Base-by-base conservation (phyloP, 345 rosid genomes). In the Schrenkiella parvula region DNA sequence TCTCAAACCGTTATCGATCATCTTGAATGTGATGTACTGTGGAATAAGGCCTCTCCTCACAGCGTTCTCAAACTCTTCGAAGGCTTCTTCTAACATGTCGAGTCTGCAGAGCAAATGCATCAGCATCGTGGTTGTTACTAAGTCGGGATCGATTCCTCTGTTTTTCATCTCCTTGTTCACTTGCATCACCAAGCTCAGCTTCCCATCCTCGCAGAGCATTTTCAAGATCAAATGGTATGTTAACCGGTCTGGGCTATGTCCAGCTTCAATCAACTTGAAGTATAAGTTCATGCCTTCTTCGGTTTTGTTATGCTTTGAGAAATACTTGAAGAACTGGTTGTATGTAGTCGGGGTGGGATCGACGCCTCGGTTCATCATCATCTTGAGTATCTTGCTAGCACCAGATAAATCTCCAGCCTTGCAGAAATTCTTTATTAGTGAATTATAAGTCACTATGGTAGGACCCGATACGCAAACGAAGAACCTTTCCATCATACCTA, bases 251-350 rank as follows among this genome's bases (percentile, higher is more conserved):
- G 84, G 90, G 37, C 60, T 76, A 73, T 85, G 84, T 15, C 97
- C 93, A 68, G 90, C 84, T 70, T 84, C 87, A 57, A 91, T 71
- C 90, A 91, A 78, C 83, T 88, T 93, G 28, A 79, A 82, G 69
- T 88, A 87, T 37, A 91, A 86, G 53, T 84, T 85, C 95, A 93
- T 89, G 0, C 84, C 95, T 23, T 84, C 96, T 56, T 89, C 92
- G 14, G 86, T 76, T 72, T 86, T 88, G 68, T 83, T 75, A 59
- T 62, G 81, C 66, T 83, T 85, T 0, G 85, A 80, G 52, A 82
- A 93, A 81, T 72, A 74, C 85, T 84, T 85, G 73, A 89, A 91
- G 81, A 86, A 86, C 61, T 88, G 93, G 79, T 86, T 91, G 70
- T 88, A 95, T 6, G 93, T 87, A 19, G 87, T 84, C 35, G 86